Base-by-base conservation (phyloP, 768 basidiomycete genomes). In the Leccinum disarticulatum region DNA sequence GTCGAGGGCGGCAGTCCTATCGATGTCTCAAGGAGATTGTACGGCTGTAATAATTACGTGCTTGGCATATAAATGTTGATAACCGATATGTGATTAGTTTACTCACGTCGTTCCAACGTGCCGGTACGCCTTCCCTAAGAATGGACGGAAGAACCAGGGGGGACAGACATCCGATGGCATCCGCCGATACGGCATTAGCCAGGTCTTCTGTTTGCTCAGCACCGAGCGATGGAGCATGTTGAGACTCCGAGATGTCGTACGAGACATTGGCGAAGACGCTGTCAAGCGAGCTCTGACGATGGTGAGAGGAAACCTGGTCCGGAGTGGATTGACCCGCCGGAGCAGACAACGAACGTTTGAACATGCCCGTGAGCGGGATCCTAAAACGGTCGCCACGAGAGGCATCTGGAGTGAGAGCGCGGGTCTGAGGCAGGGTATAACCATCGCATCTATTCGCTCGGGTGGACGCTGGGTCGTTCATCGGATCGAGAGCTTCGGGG, bases 291-390 rank as follows among this genome's bases (percentile, higher is more conserved):
- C 46, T 47, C 33, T 73, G 65, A 50, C 68, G 66, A 5, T 55
- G 56, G 47, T 66, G 66, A 46, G 65, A 60, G 22, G 61, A 53
- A 11, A 51, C 54, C 35, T 60, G 56, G 48, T 50, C 36, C 3
- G 60, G 53, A 25, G 65, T 57, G 22, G 58, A 61, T 52, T 67
- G 72, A n/a, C 70, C 60, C 1, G 77, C 80, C 3, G 83, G 83
- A 8, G 81, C 82, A 38, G 87, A 87, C 4, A 82, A 74, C 11
- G 85, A 84, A 55, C 87, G 85, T 70, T 80, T 86, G 76, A 82
- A 85, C 84, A 87, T 83, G 54, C 84, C 79, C 4, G 85, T 85
- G 30, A 87, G 79, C 3, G 85, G 81, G 27, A 84, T 75, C 41
- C 70, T 70, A 70, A 82, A 77, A 48, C 79, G 73, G 19, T 59